These are phyloP conservation scores for Barbatosphaeria neglecta DNA, from an alignment of 495 filamentous ascomycete genomes.

Conservation along the genomic window DNA sequence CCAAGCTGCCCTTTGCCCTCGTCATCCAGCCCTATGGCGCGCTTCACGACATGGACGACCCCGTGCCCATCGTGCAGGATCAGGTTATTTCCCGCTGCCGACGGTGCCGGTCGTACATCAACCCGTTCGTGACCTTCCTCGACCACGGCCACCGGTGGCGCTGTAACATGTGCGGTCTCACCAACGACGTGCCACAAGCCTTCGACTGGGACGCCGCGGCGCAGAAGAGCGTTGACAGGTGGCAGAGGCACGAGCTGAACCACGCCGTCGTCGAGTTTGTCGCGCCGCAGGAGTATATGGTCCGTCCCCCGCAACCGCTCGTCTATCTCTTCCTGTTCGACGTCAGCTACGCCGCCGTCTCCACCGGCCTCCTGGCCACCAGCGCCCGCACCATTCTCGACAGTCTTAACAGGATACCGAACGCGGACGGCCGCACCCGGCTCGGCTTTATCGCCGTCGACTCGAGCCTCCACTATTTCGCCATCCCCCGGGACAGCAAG, in stretches of 20 bases:
- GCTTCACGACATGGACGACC: conserved; percentile 84
- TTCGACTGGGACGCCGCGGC: conserved; percentile 94
- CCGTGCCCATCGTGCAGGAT: conserved; percentile 83
- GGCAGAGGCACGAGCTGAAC: conserved; percentile 84
- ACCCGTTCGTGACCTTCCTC: conserved; percentile 90
- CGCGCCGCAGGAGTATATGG: conserved; percentile 98
- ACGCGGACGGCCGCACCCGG: conserved; percentile 84
- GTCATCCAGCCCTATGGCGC: conserved; percentile 92
- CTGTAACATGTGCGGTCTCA: conserved; percentile 99
- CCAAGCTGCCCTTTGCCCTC: conserved; percentile 85
- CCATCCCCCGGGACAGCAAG: conserved; percentile 62
- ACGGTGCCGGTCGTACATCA: conserved; percentile 93
- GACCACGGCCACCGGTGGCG: conserved; percentile 97
- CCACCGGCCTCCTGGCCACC: conserved; percentile 87
- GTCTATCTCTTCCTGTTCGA: conserved; percentile 98
- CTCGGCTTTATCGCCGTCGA: conserved; percentile 94
- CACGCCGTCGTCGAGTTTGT: conserved; percentile 93
- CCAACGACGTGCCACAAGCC: conserved; percentile 94
- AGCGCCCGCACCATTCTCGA: conserved; percentile 89
- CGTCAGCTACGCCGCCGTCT: conserved; percentile 85
- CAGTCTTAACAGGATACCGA: conserved; percentile 91
- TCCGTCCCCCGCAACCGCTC: conserved; percentile 87
- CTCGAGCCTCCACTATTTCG: conserved; percentile 90
- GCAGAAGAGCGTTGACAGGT: conserved; percentile 81
- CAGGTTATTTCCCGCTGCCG: conserved; percentile 95